Conservation (phyloP, 495 filamentous ascomycete species). For the Penicillium coffeae region DNA sequence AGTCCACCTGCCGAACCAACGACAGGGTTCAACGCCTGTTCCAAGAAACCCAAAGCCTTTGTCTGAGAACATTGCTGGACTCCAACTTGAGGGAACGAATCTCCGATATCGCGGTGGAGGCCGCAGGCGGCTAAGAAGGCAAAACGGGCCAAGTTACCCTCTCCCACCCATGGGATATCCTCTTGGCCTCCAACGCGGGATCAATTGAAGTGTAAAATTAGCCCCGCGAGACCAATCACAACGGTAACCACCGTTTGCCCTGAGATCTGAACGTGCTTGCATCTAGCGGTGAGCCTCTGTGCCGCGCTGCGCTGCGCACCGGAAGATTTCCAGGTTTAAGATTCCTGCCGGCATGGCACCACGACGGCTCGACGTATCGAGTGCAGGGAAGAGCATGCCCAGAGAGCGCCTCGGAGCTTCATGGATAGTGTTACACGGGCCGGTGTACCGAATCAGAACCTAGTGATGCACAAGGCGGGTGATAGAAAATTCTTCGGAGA, state of each 20-base stretch:
- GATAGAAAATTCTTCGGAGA: neutral
- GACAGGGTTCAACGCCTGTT: neutral
- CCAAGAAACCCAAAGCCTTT: neutral
- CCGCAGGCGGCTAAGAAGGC: neutral
- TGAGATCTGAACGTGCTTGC: slow-evolving; percentile 12
- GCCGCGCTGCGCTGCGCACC: slow-evolving; percentile 8
- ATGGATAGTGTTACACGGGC: neutral
- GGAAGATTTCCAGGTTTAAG: slow-evolving; percentile 3
- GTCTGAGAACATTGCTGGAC: too few relatives aligned
- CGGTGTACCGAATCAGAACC: slow-evolving; percentile 1
- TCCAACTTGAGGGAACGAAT: too few relatives aligned
- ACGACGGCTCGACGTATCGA: neutral
- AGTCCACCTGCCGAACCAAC: neutral
- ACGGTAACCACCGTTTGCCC: neutral
- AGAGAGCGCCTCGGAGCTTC: neutral
- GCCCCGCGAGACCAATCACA: slow-evolving; percentile 8
- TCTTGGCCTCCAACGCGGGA: slow-evolving; percentile 20
- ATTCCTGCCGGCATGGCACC: neutral
- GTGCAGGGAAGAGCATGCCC: neutral
- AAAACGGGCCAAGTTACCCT: too few relatives aligned
- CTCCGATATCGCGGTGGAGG: slow-evolving; percentile 10
- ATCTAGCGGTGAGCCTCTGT: slow-evolving; percentile 28
- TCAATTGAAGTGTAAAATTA: slow-evolving; percentile 1
- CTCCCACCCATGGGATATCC: too few relatives aligned
- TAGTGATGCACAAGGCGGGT: neutral